phyloP scores from a whole-genome alignment of 1,139 yeast species.

The Groenewaldozyma sp. region DNA sequence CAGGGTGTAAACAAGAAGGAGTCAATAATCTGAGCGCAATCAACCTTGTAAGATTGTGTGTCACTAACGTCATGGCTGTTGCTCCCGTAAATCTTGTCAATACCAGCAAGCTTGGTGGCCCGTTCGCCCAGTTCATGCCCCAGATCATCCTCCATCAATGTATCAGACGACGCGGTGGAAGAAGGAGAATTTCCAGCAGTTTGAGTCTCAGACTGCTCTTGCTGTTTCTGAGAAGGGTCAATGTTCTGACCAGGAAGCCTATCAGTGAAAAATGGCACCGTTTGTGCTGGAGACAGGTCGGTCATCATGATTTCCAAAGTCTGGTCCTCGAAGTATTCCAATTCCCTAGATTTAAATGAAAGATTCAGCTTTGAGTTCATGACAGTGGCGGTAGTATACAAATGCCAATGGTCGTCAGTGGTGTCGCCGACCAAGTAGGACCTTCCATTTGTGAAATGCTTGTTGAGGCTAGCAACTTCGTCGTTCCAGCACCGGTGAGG shows the following conservation, averaged over 20 bases:
- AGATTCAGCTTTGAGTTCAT: constrained; percentile 4
- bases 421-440: constrained; percentile 77
- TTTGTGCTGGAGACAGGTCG: constrained; percentile 51
- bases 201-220: constrained; percentile 18
- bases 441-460: constrained; percentile 43
- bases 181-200: constrained; percentile 22
- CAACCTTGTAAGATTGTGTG: too few relatives aligned
- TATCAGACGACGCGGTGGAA: constrained; percentile 18
- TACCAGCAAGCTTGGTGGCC: constrained; percentile 52
- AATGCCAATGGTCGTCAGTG: constrained; percentile 83
- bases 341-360: constrained; percentile 9
- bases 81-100: constrained; percentile 49
- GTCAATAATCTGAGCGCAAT: constrained; percentile 45
- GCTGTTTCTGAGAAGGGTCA: constrained; percentile 6
- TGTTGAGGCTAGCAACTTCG: constrained; percentile 62
- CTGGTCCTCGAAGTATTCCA: constrained; percentile 41
- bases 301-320: constrained; percentile 92
- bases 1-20: constrained; percentile 94
- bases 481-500: constrained; percentile 81
- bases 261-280: constrained; percentile 52
- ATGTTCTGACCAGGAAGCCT: constrained; percentile 37
- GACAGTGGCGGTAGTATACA: constrained; percentile 48
- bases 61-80: constrained; percentile 6
- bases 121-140: constrained; percentile 70
- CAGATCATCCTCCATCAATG: constrained; percentile 44